Conservation (phyloP, 805 yeast genomes). For the Hanseniaspora pseudoguilliermondii region DNA sequence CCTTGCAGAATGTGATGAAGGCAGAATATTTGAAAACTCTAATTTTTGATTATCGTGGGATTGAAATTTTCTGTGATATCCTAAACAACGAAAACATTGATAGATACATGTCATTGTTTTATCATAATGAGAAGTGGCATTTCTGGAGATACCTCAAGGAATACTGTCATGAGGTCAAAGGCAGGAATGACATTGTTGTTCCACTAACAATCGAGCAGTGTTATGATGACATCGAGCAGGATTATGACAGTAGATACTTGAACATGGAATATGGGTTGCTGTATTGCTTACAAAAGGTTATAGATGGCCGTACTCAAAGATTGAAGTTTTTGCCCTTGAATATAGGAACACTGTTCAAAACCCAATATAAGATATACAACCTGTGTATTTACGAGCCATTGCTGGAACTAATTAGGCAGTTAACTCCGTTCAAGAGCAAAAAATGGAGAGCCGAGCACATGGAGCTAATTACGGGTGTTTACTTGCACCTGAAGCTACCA, state of each 20-base stretch:
- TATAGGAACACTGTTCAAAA: slow-evolving; percentile 25
- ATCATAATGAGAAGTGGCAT: slow-evolving; percentile 16
- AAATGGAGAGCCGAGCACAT: slow-evolving; percentile 89
- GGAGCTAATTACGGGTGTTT: slow-evolving; percentile 84
- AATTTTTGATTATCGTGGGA: slow-evolving; percentile 57
- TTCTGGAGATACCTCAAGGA: slow-evolving; percentile 25
- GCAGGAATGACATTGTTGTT: background rate
- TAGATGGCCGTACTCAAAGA: slow-evolving; percentile 63
- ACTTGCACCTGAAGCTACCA: slow-evolving; percentile 56
- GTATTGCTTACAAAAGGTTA: slow-evolving; percentile 41
- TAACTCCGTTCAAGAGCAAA: slow-evolving; percentile 82
- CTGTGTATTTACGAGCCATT: slow-evolving; percentile 52
- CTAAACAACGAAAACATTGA: slow-evolving; percentile 21
- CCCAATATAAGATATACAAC: slow-evolving; percentile 47
- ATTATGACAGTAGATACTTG: slow-evolving; percentile 10
- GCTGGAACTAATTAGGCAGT: slow-evolving; percentile 58
- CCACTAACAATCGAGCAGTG: background rate
- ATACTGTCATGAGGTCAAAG: background rate
- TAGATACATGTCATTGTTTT: slow-evolving; percentile 24
- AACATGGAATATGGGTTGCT: slow-evolving; percentile 26
- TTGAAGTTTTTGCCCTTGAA: slow-evolving; percentile 26
- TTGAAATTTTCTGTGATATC: slow-evolving; percentile 22
- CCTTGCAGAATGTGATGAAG: slow-evolving; percentile 62
- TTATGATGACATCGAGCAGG: slow-evolving; percentile 11
- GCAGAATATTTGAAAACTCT: slow-evolving; percentile 60